Evolutionary conservation across 768 basidiomycete genomes (phyloP).

Genomic region (Xerocomus spinulosus): DNA sequence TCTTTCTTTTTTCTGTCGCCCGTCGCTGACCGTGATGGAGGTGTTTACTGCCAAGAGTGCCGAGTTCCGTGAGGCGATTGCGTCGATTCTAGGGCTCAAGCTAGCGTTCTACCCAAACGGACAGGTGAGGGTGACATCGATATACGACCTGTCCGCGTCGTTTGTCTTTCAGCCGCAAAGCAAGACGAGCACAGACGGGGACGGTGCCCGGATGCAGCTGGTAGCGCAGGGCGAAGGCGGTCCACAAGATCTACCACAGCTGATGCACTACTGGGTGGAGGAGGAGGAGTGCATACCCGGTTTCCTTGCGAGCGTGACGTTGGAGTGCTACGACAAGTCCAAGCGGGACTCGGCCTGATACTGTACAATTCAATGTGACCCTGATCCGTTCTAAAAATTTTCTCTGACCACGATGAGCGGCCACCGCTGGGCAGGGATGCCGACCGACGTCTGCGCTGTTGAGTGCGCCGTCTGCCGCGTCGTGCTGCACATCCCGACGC

Average conservation of each 20-base stretch:
- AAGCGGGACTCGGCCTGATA: slow-evolving; percentile 39
- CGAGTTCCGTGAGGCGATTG: slow-evolving; percentile 89
- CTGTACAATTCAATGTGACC: too few species aligned
- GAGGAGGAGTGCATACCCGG: slow-evolving; percentile 84
- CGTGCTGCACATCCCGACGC: not conserved
- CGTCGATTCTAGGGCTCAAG: slow-evolving; percentile 85
- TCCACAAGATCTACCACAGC: slow-evolving; percentile 65
- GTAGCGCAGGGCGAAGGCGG: slow-evolving; percentile 71
- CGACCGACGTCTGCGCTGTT: too few species aligned
- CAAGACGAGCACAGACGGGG: slow-evolving; percentile 34
- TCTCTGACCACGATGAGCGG: too few species aligned
- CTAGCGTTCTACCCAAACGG: slow-evolving; percentile 90
- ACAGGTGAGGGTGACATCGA: slow-evolving; percentile 83
- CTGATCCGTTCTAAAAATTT: too few species aligned
- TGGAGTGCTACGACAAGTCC: slow-evolving; percentile 81
- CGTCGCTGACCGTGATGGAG: too few species aligned
- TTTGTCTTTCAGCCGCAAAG: slow-evolving; percentile 77
- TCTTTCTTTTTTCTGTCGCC: too few species aligned
- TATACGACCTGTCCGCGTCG: slow-evolving; percentile 81
- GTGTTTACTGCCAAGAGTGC: slow-evolving; percentile 80
- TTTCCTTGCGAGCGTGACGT: slow-evolving; percentile 81
- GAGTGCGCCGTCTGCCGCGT: slow-evolving; percentile 7
- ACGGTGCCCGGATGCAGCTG: slow-evolving; percentile 61
- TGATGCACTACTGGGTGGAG: slow-evolving; percentile 84
- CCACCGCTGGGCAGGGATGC: too few species aligned